Base-by-base conservation (phyloP, 106 monocot species). In the Ottelia alismoides region DNA sequence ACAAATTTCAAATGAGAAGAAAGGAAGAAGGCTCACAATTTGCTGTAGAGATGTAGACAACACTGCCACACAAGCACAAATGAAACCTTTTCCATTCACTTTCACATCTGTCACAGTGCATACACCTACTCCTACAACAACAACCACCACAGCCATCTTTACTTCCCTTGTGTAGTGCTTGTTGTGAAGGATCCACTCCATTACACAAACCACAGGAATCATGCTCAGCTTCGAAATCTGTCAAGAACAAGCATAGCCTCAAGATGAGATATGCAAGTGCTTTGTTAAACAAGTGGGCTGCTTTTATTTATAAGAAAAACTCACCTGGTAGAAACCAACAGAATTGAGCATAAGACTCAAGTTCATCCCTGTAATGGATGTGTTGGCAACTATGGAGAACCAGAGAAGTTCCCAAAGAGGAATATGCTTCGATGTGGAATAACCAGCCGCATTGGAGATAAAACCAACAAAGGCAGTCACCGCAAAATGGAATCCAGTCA, bases 321-420 rank as follows among this genome's bases (percentile, higher is more conserved):
- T 26, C 45, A 93, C 93, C 93, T 94, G 93, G 58, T 94, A 88
- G 53, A 94, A 94, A 0, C 94, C 94, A 28, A 94, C 84, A 47
- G 88, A 88, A 57, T 94, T 94, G 49, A 88, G 78, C 94, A 94
- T 94, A 26, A 88, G 78, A 56, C 88, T 88, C 40, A 88, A 51
- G 60, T 94, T 94, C 88, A 94, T 88, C 44, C 84, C 88, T 16
- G 88, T 84, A 60, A 94, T 88, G 21, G 94, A 94, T 24, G 62
- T 70, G 52, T 94, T 94, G 47, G 94, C 88, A 5, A 94, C 84
- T 24, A 94, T 56, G 14, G 88, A 84, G 50, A 94, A 94, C 76
- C 81, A 88, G 31, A 94, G 72, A n/a, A 94, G 94, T 58, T 94
- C 94, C 84, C 81, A 74, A 6, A 94, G 30, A 10, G 94, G 94